phyloP scores from a whole-genome alignment of 1,284 basidiomycete species.

The Prillingera fragicola region DNA sequence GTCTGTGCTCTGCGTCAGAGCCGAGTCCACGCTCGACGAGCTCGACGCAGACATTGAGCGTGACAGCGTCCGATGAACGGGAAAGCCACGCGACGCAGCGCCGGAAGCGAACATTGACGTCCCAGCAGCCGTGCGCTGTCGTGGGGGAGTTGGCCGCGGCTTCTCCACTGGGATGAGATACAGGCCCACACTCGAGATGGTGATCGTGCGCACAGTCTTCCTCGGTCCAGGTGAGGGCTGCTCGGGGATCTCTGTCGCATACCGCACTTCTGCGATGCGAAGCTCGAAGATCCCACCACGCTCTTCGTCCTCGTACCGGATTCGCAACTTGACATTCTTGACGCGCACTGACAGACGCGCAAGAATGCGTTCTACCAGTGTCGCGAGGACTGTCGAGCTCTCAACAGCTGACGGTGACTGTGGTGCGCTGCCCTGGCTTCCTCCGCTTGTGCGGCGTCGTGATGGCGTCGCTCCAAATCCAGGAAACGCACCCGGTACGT shows the following conservation, averaged over 20 bases:
- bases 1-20: neutral
- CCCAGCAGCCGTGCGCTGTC: too few relatives aligned
- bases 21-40: constrained; percentile 10
- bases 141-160: neutral
- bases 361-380: constrained; percentile 73
- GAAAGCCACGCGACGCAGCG: too few relatives aligned
- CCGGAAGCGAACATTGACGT: too few relatives aligned
- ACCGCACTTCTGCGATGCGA: constrained; percentile 36
- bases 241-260: constrained; percentile 36
- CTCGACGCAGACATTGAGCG: constrained; percentile 24
- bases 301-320: constrained; percentile 30
- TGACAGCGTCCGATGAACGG: neutral
- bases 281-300: constrained; percentile 36
- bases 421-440: neutral
- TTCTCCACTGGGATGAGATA: constrained; percentile 23
- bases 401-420: constrained; percentile 23
- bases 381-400: constrained; percentile 72
- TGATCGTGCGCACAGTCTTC: constrained; percentile 23
- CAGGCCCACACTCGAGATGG: constrained; percentile 22
- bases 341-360: constrained; percentile 75
- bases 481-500: constrained; percentile 39
- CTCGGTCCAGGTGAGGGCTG: constrained; percentile 3
- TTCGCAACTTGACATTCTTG: constrained; percentile 57
- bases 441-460: neutral
- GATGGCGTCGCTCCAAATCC: constrained; percentile 13